Base-by-base conservation (phyloP, 2,329 filamentous ascomycete species). In the Westerdykella aurantiaca region DNA sequence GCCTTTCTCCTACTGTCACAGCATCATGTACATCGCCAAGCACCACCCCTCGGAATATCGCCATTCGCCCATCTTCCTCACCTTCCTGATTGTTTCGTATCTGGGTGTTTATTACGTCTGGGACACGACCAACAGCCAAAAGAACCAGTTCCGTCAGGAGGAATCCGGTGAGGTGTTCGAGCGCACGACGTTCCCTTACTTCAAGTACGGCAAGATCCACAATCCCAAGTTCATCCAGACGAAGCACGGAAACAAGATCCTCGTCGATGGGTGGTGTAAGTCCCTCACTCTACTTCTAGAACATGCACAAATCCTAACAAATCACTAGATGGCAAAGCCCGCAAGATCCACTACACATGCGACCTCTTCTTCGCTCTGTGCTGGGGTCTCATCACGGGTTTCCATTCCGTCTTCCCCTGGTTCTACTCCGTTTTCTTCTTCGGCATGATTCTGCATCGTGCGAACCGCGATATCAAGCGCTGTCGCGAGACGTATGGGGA, bases 81-180 rank as follows among this genome's bases (percentile, higher is more conserved):
- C 69, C 7, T 70, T 74, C 39, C 75, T 94, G 40, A 91, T 80
- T 60, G 63, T 75, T 37, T 74, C 76, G n/a, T 94, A 95, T 64
- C 72, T 94, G 38, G 84, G 86, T 63, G 81, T 85, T 53, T 95
- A 95, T 75, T 91, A 87, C 80, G 76, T 94, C 44, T 95, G 89
- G 88, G 89, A 95, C 63, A 93, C 88, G 35, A 83, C 82, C 70
- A 95, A 95, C 73, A 88, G 82, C 61, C 89, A 95, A 70, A 95
- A 95, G 80, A 95, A 95, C 72, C 83, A 86, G 51, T 95, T 91
- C 80, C 83, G 89, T 43, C 80, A 85, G 52, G 77, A 81, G 69
- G 87, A 94, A 71, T 81, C 84, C 48, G 88, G 88, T 48, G 82
- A 82, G 34, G 60, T 61, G 3, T 56, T 84, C 41, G 73, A 81